These are phyloP conservation scores for Phycomyces blakesleeanus DNA, from an alignment of 192 early-diverging fungal species.

Conservation along the genomic window DNA sequence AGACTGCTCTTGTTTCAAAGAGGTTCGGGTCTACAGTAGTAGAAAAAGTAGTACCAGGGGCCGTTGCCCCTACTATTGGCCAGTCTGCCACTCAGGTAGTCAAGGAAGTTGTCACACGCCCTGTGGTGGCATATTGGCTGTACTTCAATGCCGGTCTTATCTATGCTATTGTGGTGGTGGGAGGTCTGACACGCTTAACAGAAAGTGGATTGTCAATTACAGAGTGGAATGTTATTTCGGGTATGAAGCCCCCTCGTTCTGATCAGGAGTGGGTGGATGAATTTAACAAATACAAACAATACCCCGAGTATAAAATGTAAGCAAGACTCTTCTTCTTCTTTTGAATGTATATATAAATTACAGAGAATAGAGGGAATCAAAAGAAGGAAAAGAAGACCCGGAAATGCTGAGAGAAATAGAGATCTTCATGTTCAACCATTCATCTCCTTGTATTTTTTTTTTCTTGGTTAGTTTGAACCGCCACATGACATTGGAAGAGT, in stretches of 20 bases:
- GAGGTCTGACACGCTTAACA: constrained; percentile 94
- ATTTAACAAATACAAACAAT: constrained; percentile 98
- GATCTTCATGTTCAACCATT: too few relatives aligned
- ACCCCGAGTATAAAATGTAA: constrained; percentile 94
- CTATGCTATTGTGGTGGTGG: constrained; percentile 91
- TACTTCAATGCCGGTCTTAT: constrained; percentile 83
- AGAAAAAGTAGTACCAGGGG: too few relatives aligned
- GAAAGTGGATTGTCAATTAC: constrained; percentile 94
- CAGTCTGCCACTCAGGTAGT: not conserved
- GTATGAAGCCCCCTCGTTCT: constrained; percentile 84
- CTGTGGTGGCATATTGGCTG: constrained; percentile 91
- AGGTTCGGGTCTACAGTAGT: not conserved
- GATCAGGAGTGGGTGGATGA: constrained; percentile 87
- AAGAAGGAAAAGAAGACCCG: not conserved
- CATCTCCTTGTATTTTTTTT: not conserved
- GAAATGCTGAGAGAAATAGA: not conserved
- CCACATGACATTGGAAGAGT: constrained; percentile 83
- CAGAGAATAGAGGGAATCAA: too few relatives aligned
- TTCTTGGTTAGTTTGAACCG: constrained; percentile 68
- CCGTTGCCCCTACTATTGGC: not conserved
- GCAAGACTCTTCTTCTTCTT: constrained; percentile 11
- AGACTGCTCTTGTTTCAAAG: too few relatives aligned
- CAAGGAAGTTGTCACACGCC: constrained; percentile 16
- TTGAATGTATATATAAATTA: not conserved
- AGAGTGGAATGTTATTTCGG: constrained; percentile 95